phyloP scores from a whole-genome alignment of 306 rosid species.

The Benincasa hispida region DNA sequence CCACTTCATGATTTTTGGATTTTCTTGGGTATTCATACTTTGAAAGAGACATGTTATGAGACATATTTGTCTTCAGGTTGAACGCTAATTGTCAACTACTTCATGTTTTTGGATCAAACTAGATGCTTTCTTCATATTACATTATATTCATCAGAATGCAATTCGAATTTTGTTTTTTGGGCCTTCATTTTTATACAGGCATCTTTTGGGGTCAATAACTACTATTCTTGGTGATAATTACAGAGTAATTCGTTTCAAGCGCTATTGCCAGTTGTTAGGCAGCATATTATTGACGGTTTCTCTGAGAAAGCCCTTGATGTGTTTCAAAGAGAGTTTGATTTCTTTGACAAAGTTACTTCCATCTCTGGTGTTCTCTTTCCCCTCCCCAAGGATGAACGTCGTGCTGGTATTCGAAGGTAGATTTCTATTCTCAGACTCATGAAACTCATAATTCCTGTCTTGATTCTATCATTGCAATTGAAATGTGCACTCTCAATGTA shows the following conservation, averaged over 20 bases:
- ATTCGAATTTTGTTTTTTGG: not conserved
- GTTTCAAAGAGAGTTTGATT: conserved; percentile 81
- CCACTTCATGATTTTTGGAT: not conserved
- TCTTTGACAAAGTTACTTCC: conserved; percentile 95
- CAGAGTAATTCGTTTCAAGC: conserved; percentile 73
- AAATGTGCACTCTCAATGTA: conserved; percentile 14
- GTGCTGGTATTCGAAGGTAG: conserved; percentile 79
- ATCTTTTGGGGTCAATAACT: not conserved
- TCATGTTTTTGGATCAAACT: not conserved
- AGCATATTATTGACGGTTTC: conserved; percentile 71
- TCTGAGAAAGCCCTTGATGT: conserved; percentile 56
- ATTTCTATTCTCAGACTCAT: not conserved
- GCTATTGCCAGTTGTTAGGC: conserved; percentile 68
- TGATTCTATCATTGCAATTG: not conserved
- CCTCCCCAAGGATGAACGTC: conserved; percentile 81
- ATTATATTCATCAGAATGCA: not conserved
- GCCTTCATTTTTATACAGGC: not conserved
- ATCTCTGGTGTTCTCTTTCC: conserved; percentile 83
- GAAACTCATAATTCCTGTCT: not conserved
- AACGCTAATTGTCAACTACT: not conserved
- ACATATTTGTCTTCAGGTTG: not conserved
- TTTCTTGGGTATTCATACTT: not conserved
- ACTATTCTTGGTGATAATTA: conserved; percentile 12
- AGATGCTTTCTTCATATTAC: not conserved
- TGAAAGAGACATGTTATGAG: not conserved